Conservation (phyloP, 148 eudicot species). For the Silene latifolia region DNA sequence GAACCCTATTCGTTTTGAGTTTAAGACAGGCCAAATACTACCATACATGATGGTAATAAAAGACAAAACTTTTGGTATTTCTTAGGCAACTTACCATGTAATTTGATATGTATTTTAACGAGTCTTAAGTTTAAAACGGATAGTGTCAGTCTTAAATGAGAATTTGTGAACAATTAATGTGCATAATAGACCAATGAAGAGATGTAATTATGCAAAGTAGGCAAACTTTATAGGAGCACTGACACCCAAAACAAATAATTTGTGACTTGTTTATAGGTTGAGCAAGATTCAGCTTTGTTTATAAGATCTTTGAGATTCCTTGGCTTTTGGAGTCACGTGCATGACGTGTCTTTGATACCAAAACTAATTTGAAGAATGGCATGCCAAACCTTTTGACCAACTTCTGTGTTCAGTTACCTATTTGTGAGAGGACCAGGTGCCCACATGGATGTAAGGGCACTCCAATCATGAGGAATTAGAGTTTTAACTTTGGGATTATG, state of each 20-base stretch:
- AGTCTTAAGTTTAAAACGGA: too few species aligned
- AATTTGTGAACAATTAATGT: background rate
- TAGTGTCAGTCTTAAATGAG: background rate
- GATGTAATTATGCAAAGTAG: slow-evolving; percentile 17
- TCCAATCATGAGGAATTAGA: too few species aligned
- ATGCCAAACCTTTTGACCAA: background rate
- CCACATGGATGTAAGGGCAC: too few species aligned
- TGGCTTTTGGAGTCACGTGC: slow-evolving; percentile 29
- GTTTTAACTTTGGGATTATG: too few species aligned
- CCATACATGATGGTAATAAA: too few species aligned
- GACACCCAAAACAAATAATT: slow-evolving; percentile 4
- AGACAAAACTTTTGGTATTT: too few species aligned
- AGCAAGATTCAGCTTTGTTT: slow-evolving; percentile 27
- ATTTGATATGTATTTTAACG: too few species aligned
- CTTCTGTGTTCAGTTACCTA: background rate
- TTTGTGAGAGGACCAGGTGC: too few species aligned
- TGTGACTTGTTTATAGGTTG: background rate
- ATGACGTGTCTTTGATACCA: slow-evolving; percentile 9
- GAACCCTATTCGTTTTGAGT: too few species aligned
- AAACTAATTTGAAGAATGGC: background rate
- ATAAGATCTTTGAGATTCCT: slow-evolving; percentile 31
- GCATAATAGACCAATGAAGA: background rate
- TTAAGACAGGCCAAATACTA: too few species aligned
- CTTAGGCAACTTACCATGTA: too few species aligned
- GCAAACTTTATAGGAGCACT: slow-evolving; percentile 14